Evolutionary conservation across 768 basidiomycete genomes (phyloP).

Genomic region (Hericium alpestre): DNA sequence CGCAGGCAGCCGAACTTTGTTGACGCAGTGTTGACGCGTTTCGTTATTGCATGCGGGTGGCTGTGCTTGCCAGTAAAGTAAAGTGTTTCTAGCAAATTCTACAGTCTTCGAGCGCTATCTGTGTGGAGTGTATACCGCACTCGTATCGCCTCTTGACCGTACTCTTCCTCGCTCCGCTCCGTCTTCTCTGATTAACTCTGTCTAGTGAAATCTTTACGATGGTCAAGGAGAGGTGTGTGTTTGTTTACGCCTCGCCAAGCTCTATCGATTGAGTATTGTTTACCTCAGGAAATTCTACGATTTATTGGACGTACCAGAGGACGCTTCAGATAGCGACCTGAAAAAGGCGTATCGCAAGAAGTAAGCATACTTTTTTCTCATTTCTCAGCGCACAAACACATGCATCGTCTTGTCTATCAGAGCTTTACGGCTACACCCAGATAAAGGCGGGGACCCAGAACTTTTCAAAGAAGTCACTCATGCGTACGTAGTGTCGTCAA

Average conservation of each 20-base stretch:
- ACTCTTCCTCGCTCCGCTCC: constrained; percentile 4
- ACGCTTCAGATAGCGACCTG: constrained; percentile 73
- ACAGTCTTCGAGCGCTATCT: constrained; percentile 26
- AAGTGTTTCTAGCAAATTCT: constrained; percentile 22
- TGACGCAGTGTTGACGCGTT: neutral
- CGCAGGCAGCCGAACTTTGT: neutral
- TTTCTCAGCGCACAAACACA: neutral
- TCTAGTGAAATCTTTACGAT: constrained; percentile 25
- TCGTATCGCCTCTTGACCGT: constrained; percentile 1
- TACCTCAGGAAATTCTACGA: constrained; percentile 76
- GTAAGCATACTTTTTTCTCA: constrained; percentile 28
- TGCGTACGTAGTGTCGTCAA: constrained; percentile 52
- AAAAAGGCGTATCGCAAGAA: constrained; percentile 96
- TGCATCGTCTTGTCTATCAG: constrained; percentile 25
- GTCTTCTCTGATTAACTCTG: constrained; percentile 4
- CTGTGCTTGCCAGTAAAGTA: no score
- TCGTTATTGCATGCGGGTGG: no score
- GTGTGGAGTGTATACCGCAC: constrained; percentile 13
- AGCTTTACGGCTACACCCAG: constrained; percentile 77
- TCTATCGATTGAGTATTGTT: constrained; percentile 2
- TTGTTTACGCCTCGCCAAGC: neutral
- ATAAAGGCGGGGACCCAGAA: constrained; percentile 95
- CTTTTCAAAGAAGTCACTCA: constrained; percentile 95
- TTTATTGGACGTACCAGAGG: constrained; percentile 74
- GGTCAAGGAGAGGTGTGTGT: constrained; percentile 61